phyloP scores from a whole-genome alignment of 208 protist genomes.

The Leishmania tarentolae region DNA sequence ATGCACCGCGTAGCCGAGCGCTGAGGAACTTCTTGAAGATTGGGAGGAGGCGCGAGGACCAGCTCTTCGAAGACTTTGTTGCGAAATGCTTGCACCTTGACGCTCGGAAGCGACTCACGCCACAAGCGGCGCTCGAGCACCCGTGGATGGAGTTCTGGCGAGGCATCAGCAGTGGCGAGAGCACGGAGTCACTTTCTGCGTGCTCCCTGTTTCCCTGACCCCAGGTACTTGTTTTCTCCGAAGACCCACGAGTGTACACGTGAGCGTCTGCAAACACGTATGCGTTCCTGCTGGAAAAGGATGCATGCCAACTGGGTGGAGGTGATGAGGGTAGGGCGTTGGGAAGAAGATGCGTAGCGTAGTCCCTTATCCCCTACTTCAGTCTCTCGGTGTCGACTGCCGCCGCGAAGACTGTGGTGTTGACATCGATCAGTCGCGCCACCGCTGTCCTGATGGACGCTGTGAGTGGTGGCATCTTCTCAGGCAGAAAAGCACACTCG shows the following conservation, averaged over 20 bases:
- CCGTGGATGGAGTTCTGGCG: slow-evolving; percentile 64
- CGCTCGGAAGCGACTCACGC: slow-evolving; percentile 68
- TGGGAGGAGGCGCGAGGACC: slow-evolving; percentile 30
- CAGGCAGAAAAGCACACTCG: not conserved
- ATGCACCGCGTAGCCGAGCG: slow-evolving; percentile 31
- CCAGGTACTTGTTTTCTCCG: not conserved
- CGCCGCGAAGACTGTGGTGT: not conserved
- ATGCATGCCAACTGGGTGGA: not conserved
- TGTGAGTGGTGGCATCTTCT: not conserved
- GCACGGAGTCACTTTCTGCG: slow-evolving; percentile 4
- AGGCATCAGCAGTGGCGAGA: slow-evolving; percentile 7
- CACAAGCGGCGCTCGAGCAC: slow-evolving; percentile 66
- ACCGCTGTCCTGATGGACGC: not conserved
- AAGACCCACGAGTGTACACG: not conserved
- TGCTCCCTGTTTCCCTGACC: slow-evolving; percentile 2
- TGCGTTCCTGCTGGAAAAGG: not conserved
- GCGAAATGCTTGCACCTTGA: slow-evolving; percentile 56
- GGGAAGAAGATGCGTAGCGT: not conserved
- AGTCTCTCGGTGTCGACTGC: not conserved
- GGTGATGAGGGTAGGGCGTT: not conserved
- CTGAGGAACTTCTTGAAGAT: slow-evolving; percentile 49
- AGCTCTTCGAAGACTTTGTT: slow-evolving; percentile 61
- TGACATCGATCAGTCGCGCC: not conserved
- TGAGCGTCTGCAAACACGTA: not conserved
- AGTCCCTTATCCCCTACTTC: not conserved